Evolutionary conservation across 2,329 filamentous ascomycete genomes (phyloP).

Genomic region (Didymella sp.): DNA sequence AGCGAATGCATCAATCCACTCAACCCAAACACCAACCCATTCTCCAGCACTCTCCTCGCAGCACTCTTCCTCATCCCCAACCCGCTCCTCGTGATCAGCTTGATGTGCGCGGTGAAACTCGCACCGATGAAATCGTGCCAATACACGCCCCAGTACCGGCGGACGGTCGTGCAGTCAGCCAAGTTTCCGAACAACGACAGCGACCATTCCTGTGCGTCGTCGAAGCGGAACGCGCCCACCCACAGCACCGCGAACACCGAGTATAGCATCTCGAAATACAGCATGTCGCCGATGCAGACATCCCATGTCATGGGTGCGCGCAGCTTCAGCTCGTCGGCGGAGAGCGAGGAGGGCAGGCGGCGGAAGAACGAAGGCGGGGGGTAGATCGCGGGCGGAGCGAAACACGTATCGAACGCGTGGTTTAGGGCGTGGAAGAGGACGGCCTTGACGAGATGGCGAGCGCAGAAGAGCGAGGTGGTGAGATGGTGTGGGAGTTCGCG

Average conservation of each 20-base stretch:
- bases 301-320: slow-evolving; percentile 9
- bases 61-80: slow-evolving; percentile 8
- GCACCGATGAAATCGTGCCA: slow-evolving; percentile 33
- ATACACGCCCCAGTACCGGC: slow-evolving; percentile 29
- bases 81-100: slow-evolving; percentile 23
- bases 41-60: slow-evolving; percentile 26
- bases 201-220: slow-evolving; percentile 19
- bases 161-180: slow-evolving; percentile 16
- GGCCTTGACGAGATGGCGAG: background rate
- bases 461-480: background rate
- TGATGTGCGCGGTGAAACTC: slow-evolving; percentile 24
- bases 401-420: background rate
- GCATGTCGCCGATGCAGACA: slow-evolving; percentile 23
- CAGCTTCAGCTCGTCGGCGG: background rate
- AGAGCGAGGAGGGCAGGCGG: slow-evolving; percentile 1
- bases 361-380: slow-evolving; percentile 10
- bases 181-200: slow-evolving; percentile 20
- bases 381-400: background rate
- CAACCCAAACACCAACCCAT: slow-evolving; percentile 25
- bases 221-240: slow-evolving; percentile 16
- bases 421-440: background rate
- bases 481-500: background rate
- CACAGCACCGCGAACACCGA: slow-evolving; percentile 22
- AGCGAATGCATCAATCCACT: slow-evolving; percentile 28
- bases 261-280: slow-evolving; percentile 23